Conservation (phyloP, 441 rosid species). For the Populus tomentosa region DNA sequence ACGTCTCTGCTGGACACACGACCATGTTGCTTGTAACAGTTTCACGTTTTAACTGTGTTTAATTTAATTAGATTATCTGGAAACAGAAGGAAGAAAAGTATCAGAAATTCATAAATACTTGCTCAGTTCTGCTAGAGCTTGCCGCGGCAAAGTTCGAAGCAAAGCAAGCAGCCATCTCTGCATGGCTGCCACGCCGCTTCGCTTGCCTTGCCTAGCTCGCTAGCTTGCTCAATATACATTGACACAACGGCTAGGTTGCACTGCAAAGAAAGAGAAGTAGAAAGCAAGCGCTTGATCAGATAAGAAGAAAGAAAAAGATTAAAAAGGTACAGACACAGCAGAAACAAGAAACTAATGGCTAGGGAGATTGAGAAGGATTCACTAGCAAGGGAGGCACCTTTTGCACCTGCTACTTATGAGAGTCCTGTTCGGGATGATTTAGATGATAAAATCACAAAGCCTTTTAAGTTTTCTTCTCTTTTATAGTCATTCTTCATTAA, state of each 20-base stretch:
- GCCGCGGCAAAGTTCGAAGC: slow-evolving; percentile 3
- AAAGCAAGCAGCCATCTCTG: neutral
- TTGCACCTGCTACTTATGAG: slow-evolving; percentile 60
- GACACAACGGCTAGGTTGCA: too few species aligned
- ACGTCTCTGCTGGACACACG: too few species aligned
- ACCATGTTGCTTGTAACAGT: too few species aligned
- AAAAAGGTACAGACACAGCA: neutral
- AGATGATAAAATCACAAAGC: slow-evolving; percentile 61
- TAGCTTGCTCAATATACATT: too few species aligned
- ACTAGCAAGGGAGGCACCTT: slow-evolving; percentile 55
- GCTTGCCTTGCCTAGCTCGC: too few species aligned
- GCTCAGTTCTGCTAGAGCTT: neutral
- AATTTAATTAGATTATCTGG: too few species aligned
- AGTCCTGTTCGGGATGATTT: slow-evolving; percentile 52
- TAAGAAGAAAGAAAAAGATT: neutral
- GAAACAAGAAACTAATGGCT: slow-evolving; percentile 3
- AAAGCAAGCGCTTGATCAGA: too few species aligned
- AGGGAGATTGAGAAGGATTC: slow-evolving; percentile 41
- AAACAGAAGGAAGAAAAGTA: too few species aligned
- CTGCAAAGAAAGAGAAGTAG: too few species aligned
- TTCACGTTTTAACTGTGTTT: too few species aligned
- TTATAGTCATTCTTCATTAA: too few species aligned
- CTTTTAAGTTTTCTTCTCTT: slow-evolving; percentile 35
- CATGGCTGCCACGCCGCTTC: slow-evolving; percentile 25
- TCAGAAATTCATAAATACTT: too few species aligned